Conservation (phyloP, 768 basidiomycete genomes). For the Atractiella rhizophila region DNA sequence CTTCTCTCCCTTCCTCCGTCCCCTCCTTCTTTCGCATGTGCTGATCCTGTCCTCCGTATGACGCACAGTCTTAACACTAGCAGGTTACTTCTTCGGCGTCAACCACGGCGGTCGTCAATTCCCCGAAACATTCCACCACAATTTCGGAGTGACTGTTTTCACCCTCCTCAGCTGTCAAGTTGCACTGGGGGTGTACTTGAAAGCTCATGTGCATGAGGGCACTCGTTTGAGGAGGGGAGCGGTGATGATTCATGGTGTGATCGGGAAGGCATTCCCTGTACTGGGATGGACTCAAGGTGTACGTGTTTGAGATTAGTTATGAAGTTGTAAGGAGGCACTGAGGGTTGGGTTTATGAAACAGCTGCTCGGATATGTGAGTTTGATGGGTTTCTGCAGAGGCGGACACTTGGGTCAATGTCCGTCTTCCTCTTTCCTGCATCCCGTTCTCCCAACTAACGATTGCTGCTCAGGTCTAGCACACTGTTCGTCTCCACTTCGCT, state of each 20-base stretch:
- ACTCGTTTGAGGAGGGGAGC: constrained; percentile 40
- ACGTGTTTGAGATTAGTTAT: constrained; percentile 53
- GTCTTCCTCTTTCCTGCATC: constrained; percentile 45
- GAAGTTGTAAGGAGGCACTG: constrained; percentile 14
- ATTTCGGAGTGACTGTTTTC: constrained; percentile 37
- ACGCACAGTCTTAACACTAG: no score
- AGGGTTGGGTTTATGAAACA: background rate
- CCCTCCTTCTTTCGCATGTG: no score
- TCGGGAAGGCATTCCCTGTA: constrained; percentile 62
- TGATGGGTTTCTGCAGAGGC: constrained; percentile 50
- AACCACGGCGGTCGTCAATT: constrained; percentile 61
- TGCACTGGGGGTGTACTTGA: constrained; percentile 59
- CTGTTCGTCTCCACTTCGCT: constrained; percentile 1
- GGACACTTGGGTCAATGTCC: constrained; percentile 56
- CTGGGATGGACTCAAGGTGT: constrained; percentile 73
- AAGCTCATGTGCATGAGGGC: constrained; percentile 63
- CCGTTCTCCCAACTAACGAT: constrained; percentile 5
- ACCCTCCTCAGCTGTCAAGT: constrained; percentile 41
- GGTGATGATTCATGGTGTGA: constrained; percentile 42
- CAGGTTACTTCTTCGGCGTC: constrained; percentile 60
- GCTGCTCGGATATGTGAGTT: constrained; percentile 5
- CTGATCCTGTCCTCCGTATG: no score
- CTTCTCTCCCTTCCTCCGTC: no score
- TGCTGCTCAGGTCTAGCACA: background rate
- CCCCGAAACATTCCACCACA: constrained; percentile 43